Conservation (phyloP, 2,329 filamentous ascomycete genomes). For the Podosphaera fusca region DNA sequence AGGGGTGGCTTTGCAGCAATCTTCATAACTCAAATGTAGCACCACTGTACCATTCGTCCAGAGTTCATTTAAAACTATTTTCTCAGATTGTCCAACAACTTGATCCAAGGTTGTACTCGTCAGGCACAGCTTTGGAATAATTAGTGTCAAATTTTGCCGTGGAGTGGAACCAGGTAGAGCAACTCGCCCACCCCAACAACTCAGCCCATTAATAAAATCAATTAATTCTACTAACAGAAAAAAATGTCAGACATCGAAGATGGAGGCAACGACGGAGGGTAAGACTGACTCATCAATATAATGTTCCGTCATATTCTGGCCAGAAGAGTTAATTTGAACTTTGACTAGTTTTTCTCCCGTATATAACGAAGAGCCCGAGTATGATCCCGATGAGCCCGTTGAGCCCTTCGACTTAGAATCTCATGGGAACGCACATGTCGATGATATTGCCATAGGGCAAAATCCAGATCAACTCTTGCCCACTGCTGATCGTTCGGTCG, state of each 20-base stretch:
- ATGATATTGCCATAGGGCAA: conserved; percentile 30
- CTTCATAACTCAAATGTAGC: no score
- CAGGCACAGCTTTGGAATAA: no score
- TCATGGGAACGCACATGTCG: conserved; percentile 27
- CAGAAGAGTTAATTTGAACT: not conserved
- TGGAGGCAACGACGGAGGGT: conserved; percentile 6
- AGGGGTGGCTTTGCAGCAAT: no score
- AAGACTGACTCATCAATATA: not conserved
- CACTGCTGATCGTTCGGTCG: conserved; percentile 20
- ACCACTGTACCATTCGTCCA: no score
- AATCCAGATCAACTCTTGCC: conserved; percentile 24
- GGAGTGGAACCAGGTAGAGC: no score
- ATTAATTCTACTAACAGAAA: no score
- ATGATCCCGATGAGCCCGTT: conserved; percentile 30
- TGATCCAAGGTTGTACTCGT: no score
- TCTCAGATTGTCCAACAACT: no score
- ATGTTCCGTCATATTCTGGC: not conserved
- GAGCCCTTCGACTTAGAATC: conserved; percentile 30
- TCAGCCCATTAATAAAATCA: no score
- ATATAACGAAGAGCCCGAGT: conserved; percentile 40
- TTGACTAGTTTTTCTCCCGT: conserved; percentile 5
- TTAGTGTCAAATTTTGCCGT: no score
- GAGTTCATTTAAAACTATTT: no score
- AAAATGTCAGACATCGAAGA: conserved; percentile 6
- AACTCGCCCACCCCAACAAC: no score